Conservation (phyloP, 1,139 yeast species). For the Kurtzmaniella quercitrusa region DNA sequence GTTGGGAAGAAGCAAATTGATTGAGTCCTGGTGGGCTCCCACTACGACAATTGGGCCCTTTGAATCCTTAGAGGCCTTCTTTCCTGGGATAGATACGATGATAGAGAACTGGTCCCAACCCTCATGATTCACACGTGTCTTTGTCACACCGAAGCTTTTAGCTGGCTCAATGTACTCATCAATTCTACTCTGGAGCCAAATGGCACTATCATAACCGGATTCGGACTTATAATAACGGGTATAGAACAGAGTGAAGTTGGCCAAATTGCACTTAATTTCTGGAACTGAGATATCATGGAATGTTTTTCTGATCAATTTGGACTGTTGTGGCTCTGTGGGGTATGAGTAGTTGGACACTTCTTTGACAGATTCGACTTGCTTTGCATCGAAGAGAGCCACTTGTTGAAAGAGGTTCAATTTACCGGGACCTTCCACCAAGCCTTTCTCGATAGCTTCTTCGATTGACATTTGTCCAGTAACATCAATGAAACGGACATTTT, state of each 20-base stretch:
- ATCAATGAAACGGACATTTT: constrained; percentile 64
- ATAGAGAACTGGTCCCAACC: constrained; percentile 46
- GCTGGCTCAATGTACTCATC: constrained; percentile 35
- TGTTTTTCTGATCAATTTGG: constrained; percentile 37
- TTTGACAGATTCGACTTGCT: constrained; percentile 26
- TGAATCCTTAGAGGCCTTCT: constrained; percentile 15
- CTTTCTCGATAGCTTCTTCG: constrained; percentile 29
- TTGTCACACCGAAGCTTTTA: constrained; percentile 26
- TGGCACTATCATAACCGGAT: constrained; percentile 66
- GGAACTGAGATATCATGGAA: constrained; percentile 39
- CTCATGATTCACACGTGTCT: constrained; percentile 29
- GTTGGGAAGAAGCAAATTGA: constrained; percentile 70
- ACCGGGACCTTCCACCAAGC: constrained; percentile 20
- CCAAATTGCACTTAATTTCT: constrained; percentile 51
- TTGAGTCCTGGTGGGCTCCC: constrained; percentile 90
- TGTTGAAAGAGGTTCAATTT: constrained; percentile 14
- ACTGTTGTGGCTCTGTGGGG: constrained; percentile 46
- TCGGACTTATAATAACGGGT: constrained; percentile 80
- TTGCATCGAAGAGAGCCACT: constrained; percentile 24
- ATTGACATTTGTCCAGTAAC: constrained; percentile 50
- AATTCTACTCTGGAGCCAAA: constrained; percentile 61
- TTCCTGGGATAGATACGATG: constrained; percentile 41
- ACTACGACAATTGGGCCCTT: constrained; percentile 54
- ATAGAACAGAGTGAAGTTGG: constrained; percentile 63
- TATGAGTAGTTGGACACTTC: constrained; percentile 45